These are phyloP conservation scores for Pseudogymnoascus pannorum DNA, from an alignment of 2,329 filamentous ascomycete genomes.

Conservation along the genomic window DNA sequence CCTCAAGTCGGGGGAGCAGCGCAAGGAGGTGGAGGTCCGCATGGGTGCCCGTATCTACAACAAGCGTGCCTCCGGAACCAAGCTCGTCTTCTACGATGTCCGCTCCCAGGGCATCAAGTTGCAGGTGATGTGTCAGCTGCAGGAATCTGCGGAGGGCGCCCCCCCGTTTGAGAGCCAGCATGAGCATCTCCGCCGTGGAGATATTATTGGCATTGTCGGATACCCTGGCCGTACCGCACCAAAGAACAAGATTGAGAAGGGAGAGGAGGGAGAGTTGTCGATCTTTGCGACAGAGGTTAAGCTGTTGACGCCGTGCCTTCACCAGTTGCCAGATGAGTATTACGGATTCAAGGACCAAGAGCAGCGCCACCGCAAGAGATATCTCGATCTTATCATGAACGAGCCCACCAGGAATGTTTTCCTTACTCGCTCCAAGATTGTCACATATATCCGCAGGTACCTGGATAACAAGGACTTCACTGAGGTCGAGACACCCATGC, in stretches of 20 bases:
- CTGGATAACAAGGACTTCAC: slow-evolving; percentile 84
- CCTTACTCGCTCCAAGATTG: slow-evolving; percentile 77
- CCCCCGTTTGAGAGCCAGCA: slow-evolving; percentile 79
- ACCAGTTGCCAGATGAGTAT: slow-evolving; percentile 81
- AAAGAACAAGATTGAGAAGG: slow-evolving; percentile 73
- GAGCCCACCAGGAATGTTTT: slow-evolving; percentile 77
- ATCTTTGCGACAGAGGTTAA: slow-evolving; percentile 85
- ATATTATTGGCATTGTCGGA: slow-evolving; percentile 83
- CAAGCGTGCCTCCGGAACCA: slow-evolving; percentile 72
- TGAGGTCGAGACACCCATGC: slow-evolving; percentile 95
- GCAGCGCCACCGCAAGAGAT: slow-evolving; percentile 84
- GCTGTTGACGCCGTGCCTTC: slow-evolving; percentile 83
- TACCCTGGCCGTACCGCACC: slow-evolving; percentile 81
- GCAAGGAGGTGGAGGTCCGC: slow-evolving; percentile 66
- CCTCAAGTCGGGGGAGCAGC: slow-evolving; percentile 81
- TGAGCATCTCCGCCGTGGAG: slow-evolving; percentile 79
- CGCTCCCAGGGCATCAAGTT: slow-evolving; percentile 68
- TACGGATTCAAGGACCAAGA: slow-evolving; percentile 96
- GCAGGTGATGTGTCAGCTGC: slow-evolving; percentile 87
- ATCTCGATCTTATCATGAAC: slow-evolving; percentile 93
- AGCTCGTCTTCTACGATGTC: slow-evolving; percentile 88
- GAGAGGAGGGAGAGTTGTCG: slow-evolving; percentile 83
- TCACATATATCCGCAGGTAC: slow-evolving; percentile 80
- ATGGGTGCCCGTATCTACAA: slow-evolving; percentile 85
- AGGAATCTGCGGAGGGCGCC: slow-evolving; percentile 62